Evolutionary conservation across 495 filamentous ascomycete genomes (phyloP), one percentile per base, ranked within the genome.

Genomic region (Bryoglossum gracile): DNA sequence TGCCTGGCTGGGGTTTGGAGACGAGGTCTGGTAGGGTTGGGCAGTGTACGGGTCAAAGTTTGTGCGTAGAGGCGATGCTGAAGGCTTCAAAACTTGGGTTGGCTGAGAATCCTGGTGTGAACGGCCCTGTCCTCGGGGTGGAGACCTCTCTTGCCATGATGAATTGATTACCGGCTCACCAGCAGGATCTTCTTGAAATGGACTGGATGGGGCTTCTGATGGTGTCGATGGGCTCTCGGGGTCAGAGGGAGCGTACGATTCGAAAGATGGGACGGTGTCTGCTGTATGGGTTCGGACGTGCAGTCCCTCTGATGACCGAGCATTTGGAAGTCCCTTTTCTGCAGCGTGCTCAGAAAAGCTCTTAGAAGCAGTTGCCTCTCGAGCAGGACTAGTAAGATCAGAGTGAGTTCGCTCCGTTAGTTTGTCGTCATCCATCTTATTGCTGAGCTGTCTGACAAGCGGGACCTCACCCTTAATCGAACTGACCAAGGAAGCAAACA

Each of bases 41-140:
- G 54, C 25, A n/a, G 28, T 44, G 18, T 46, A 57, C 0, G 41
- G 45, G 14, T 51, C 43, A 32, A 54, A 57, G 6, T 48, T 43
- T 9, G 10, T 18, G n/a, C 21, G 41, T 6, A 48, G 24, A 13
- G 55, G 55, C 17, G 47, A 51, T 1, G 45, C 32, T 25, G 41
- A 19, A 1, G 24, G 22, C 24, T 53, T 53, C n/a, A n/a, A n/a
- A n/a, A n/a, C n/a, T n/a, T n/a, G n/a, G n/a, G n/a, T n/a, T n/a
- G n/a, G n/a, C n/a, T n/a, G n/a, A n/a, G n/a, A n/a, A n/a, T n/a
- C n/a, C n/a, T n/a, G n/a, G n/a, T n/a, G n/a, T n/a, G n/a, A n/a
- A n/a, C n/a, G n/a, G n/a, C n/a, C n/a, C n/a, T n/a, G n/a, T n/a
- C n/a, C n/a, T n/a, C n/a, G n/a, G n/a, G n/a, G n/a, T n/a, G n/a